Conservation (phyloP, 163 green algal genomes). For the Trebouxia gelatinosa region DNA sequence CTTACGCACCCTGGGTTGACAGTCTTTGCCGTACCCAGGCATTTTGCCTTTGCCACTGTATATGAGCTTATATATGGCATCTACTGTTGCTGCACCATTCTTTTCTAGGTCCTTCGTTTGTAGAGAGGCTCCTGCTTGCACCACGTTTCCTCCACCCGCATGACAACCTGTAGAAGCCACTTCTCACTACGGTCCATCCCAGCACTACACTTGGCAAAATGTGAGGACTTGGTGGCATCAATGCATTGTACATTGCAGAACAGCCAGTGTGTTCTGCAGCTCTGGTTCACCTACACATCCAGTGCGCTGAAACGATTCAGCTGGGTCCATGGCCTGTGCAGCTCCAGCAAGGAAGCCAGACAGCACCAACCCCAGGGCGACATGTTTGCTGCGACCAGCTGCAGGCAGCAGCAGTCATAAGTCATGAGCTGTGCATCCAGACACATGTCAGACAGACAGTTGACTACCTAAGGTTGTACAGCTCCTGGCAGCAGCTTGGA, state of each 20-base stretch:
- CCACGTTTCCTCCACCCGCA: conserved; percentile 74
- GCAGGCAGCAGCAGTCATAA: not conserved
- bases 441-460: too few relatives aligned
- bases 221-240: not conserved
- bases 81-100: conserved; percentile 52
- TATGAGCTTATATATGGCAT: conserved; percentile 70
- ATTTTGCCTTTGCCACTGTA: conserved; percentile 81
- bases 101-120: conserved; percentile 55
- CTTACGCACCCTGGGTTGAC: conserved; percentile 60
- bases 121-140: conserved; percentile 60
- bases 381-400: not conserved
- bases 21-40: conserved; percentile 79
- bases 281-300: conserved; percentile 9
- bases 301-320: conserved; percentile 25
- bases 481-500: too few relatives aligned
- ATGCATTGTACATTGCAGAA: not conserved
- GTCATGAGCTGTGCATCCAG: too few relatives aligned
- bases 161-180: conserved; percentile 74
- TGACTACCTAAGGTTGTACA: too few relatives aligned
- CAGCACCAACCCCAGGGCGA: too few relatives aligned
- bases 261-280: not conserved
- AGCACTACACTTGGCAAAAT: not conserved
- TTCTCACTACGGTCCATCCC: not conserved
- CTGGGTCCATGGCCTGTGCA: not conserved
- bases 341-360: not conserved